Evolutionary conservation across 139 green algal species (phyloP).

Genomic region (Chlamydomonas schloesseri): DNA sequence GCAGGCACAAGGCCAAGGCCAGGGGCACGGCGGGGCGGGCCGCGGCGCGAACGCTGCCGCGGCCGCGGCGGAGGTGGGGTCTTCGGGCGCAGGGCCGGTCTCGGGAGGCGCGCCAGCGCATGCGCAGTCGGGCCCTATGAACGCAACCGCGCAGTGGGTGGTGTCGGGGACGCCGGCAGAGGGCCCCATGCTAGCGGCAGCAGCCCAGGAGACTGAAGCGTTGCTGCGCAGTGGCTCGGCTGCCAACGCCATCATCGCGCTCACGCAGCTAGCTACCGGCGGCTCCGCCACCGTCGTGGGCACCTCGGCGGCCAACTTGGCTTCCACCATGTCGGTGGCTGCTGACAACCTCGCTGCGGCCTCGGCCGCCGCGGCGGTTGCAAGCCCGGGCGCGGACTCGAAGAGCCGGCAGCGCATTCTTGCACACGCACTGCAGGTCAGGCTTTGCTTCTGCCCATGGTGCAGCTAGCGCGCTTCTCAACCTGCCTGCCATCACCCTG

Average conservation of each 20-base stretch:
- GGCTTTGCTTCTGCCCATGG: not conserved
- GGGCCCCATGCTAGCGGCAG: not conserved
- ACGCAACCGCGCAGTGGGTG: not conserved
- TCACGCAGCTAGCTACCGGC: not conserved
- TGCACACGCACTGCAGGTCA: not conserved
- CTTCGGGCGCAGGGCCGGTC: no score
- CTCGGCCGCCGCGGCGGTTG: not conserved
- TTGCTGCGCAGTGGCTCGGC: not conserved
- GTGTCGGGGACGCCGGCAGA: not conserved
- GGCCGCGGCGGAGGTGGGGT: not conserved
- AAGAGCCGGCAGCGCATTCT: conserved; percentile 1
- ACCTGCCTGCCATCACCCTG: no score
- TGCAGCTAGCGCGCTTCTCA: no score
- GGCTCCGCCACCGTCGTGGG: not conserved
- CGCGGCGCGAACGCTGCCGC: not conserved
- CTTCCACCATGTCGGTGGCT: not conserved
- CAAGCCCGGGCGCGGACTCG: not conserved
- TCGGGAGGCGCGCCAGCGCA: no score
- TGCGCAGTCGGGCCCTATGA: no score
- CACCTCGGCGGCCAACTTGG: not conserved
- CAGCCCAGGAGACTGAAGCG: not conserved
- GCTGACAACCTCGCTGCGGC: not conserved
- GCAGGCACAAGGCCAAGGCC: not conserved
- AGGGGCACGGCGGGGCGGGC: not conserved
- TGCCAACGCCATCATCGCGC: not conserved